Evolutionary conservation across 2,329 filamentous ascomycete genomes (phyloP).

Genomic region (Trichoderma simmonsii): DNA sequence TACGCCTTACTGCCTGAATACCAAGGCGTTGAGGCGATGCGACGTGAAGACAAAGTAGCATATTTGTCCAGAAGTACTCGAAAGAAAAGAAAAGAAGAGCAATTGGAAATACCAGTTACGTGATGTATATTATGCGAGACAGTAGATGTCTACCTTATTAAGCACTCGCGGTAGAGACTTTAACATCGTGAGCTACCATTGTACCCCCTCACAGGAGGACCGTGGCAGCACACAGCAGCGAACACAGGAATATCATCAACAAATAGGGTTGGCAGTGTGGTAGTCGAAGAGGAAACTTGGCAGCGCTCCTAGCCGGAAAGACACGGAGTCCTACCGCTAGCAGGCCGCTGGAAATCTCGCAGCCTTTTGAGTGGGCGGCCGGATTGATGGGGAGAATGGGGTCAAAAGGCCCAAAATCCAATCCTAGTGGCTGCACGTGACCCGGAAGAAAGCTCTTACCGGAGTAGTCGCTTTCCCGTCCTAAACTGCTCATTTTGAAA

Average conservation of each 20-base stretch:
- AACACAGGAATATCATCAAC: not conserved
- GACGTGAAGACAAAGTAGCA: not conserved
- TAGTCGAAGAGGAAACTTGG: not conserved
- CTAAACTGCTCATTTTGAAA: slow-evolving; percentile 50
- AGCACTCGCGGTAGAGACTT: too few species aligned
- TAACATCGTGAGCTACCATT: not conserved
- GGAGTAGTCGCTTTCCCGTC: slow-evolving; percentile 41
- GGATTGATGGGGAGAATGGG: slow-evolving; percentile 6
- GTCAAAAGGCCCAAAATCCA: not conserved
- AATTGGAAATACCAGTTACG: too few species aligned
- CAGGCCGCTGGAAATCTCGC: slow-evolving; percentile 11
- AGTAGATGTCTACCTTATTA: too few species aligned
- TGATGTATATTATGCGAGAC: too few species aligned
- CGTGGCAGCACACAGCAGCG: not conserved
- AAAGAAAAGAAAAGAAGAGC: not conserved
- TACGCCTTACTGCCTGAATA: not conserved
- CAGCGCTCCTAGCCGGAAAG: slow-evolving; percentile 11
- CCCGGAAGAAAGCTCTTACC: slow-evolving; percentile 41
- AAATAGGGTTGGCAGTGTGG: not conserved
- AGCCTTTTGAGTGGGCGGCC: not conserved
- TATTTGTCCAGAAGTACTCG: not conserved
- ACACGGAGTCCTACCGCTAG: not conserved
- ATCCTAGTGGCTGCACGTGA: slow-evolving; percentile 35
- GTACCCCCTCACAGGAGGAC: not conserved
- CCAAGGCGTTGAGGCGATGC: not conserved